Percentiles rank a stretch among this genome's conserved stretches.
These are phyloP conservation scores for Nicotiana sylvestris DNA, from an alignment of 257 asterid genomes.

Conservation along the genomic window DNA sequence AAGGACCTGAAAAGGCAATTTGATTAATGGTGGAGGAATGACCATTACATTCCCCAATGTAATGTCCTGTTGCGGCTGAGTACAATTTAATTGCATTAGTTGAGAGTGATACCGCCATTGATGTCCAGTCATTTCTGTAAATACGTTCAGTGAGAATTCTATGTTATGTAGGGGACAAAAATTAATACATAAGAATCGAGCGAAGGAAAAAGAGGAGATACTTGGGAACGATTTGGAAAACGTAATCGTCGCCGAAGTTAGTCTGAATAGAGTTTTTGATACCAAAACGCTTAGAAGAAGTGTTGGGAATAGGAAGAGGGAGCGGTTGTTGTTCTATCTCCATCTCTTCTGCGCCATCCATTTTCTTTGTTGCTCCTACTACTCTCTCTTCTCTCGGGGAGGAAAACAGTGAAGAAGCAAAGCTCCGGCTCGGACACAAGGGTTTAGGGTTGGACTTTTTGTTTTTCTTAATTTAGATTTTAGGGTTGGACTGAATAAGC, in stretches of 20 bases:
- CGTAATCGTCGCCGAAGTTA: slow-evolving; percentile 86
- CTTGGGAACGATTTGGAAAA: slow-evolving; percentile 81
- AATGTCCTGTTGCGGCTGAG: slow-evolving; percentile 84
- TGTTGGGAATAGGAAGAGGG: not conserved
- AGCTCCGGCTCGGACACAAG: not conserved
- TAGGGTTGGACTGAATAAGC: not conserved
- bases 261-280: slow-evolving; percentile 77
- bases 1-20: slow-evolving; percentile 54
- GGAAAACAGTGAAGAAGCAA: not conserved
- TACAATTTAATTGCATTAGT: slow-evolving; percentile 82
- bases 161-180: not conserved
- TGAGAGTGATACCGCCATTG: slow-evolving; percentile 93
- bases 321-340: slow-evolving; percentile 54
- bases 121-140: slow-evolving; percentile 72
- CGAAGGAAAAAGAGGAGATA: slow-evolving; percentile 8
- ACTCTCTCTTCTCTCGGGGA: not conserved
- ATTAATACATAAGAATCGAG: not conserved
- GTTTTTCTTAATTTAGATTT: not conserved
- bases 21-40: slow-evolving; percentile 73
- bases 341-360: slow-evolving; percentile 34
- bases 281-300: slow-evolving; percentile 45
- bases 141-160: not conserved
- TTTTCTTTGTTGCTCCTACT: no score
- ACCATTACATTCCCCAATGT: slow-evolving; percentile 70
- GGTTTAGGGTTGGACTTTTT: not conserved